Conservation (phyloP, 768 basidiomycete genomes). For the Porphyrellus cyaneotinctus region DNA sequence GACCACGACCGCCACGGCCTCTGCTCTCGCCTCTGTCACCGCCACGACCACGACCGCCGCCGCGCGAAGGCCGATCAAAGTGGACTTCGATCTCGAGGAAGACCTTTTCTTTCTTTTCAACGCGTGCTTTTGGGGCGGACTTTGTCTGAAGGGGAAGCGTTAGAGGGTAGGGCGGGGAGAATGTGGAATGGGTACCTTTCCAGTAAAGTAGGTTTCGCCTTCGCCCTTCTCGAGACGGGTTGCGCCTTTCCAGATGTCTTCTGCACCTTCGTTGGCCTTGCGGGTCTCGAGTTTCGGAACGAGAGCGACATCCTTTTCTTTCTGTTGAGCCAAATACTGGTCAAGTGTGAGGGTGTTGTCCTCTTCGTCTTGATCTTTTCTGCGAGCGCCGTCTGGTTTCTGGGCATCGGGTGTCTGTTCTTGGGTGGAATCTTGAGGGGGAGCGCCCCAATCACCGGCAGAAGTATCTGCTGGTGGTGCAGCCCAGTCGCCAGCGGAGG, state of each 20-base stretch:
- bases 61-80: conserved; percentile 78
- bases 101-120: conserved; percentile 88
- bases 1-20: conserved; percentile 40
- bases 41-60: conserved; percentile 53
- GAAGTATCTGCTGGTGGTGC: conserved; percentile 26
- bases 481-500: conserved; percentile 36
- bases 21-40: conserved; percentile 48
- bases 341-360: conserved; percentile 94
- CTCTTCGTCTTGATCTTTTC: conserved; percentile 73
- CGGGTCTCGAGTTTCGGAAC: conserved; percentile 76
- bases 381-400: conserved; percentile 36
- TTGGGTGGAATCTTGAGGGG: conserved; percentile 26
- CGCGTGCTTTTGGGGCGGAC: conserved; percentile 55
- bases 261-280: conserved; percentile 78
- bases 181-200: conserved; percentile 61
- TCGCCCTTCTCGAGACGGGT: conserved; percentile 62
- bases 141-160: conserved; percentile 47
- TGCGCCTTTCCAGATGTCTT: conserved; percentile 69
- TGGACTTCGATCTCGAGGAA: conserved; percentile 89
- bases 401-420: conserved; percentile 35
- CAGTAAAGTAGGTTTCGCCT: conserved; percentile 75
- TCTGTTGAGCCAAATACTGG: conserved; percentile 84
- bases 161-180: conserved; percentile 1
- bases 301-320: conserved; percentile 49
- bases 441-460: conserved; percentile 38